phyloP scores from a whole-genome alignment of 441 rosid species.

The Mallotus repandus region DNA sequence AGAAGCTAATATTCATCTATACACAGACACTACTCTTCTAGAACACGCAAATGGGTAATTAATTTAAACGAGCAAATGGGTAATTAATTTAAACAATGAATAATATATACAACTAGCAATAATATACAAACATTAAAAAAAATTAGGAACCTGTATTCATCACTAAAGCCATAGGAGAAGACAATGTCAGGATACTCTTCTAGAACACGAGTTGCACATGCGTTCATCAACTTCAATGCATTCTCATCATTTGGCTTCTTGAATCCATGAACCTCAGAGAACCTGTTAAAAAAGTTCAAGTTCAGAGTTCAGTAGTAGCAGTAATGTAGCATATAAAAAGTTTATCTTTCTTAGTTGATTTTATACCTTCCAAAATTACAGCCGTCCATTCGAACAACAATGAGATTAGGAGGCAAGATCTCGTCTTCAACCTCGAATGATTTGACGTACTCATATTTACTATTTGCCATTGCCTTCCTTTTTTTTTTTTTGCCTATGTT shows the following conservation, averaged over 20 bases:
- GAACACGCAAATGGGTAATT: too few species aligned
- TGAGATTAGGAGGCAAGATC: constrained; percentile 60
- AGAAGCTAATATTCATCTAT: too few species aligned
- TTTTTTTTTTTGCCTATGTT: neutral
- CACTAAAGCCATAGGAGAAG: constrained; percentile 80
- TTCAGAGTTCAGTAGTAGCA: too few species aligned
- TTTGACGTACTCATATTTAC: constrained; percentile 92
- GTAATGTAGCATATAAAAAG: too few species aligned
- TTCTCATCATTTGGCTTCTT: constrained; percentile 74
- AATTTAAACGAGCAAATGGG: too few species aligned
- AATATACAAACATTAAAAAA: neutral
- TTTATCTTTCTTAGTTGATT: neutral
- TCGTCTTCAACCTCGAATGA: constrained; percentile 71
- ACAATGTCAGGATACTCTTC: constrained; percentile 76
- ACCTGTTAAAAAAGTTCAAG: constrained; percentile 32
- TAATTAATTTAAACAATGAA: neutral
- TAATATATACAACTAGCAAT: neutral
- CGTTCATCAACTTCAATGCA: constrained; percentile 70
- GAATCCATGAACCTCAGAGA: constrained; percentile 66
- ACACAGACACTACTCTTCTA: too few species aligned
- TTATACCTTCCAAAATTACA: constrained; percentile 57
- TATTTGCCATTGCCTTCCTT: constrained; percentile 63
- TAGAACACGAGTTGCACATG: constrained; percentile 58
- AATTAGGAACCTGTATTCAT: constrained; percentile 64
- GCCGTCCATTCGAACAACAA: constrained; percentile 63